Base-by-base conservation (phyloP, 208 protist genomes). In the Crithidia mellificae region DNA sequence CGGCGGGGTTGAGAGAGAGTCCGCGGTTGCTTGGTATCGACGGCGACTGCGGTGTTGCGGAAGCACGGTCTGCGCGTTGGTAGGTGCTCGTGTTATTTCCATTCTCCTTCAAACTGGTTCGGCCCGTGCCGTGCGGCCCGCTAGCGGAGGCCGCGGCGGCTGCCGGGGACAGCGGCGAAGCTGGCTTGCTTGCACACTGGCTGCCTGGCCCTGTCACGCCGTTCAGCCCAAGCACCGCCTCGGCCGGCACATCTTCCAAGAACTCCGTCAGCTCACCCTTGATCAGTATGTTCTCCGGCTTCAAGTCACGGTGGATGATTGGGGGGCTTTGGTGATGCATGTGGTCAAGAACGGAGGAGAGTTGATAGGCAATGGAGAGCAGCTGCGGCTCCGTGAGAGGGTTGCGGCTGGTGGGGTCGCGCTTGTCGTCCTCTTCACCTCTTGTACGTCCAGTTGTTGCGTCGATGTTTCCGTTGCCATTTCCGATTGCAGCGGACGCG, bases 291-390 rank as follows among this genome's bases (percentile, higher is more conserved):
- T 98, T 98, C 75, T 98, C 96, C 8, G 94, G 94, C 77, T 99
- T 99, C 39, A 99, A 70, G 72, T 99, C 98, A 58, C 98, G 98
- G 76, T 99, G 98, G 59, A 99, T 97, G 61, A 99, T 94, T 36
- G 95, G 88, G n/a, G 98, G 84, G 65, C 84, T 92, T 52, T 93
- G 88, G 17, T 83, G 78, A 74, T 96, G 90, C 53, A 96, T 78
- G 69, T 90, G 71, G n/a, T 68, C 52, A 6, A 96, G 72, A 19
- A 90, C 86, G 6, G 73, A 84, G 63, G 83, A 72, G 6, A 93
- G 68, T 68, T 96, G 90, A 55, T 84, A 90, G 6, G 86, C 88
- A 57, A 96, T 92, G 6, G 83, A 93, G 3, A 91, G 66, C 29
- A 95, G 61, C 66, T 92, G 87, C 24, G 72, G 44, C 72, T 95